Base-by-base conservation (phyloP, 306 rosid species). In the Ceratonia siliqua region DNA sequence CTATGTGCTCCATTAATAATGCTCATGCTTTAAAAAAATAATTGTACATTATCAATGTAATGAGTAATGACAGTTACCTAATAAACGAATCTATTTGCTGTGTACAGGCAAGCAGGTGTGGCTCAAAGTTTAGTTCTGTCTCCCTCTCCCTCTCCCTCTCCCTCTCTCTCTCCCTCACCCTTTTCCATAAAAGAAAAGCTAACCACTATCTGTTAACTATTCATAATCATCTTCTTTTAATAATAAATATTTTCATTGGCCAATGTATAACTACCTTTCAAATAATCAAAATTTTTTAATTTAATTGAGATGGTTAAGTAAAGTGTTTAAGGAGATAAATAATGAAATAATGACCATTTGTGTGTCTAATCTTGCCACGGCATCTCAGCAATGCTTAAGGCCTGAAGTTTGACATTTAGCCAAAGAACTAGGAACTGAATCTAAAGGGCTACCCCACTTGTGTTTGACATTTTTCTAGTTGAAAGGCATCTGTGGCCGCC, bases 41-140 rank as follows among this genome's bases (percentile, higher is more conserved):
- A 8, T 33, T 3, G 49, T 55, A 25, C 13, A 45, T 49, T 2
- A 56, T 56, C 3, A 32, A 17, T 65, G 56, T 15, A 58, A 33
- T 32, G n/a, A n/a, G n/a, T n/a, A n/a, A 69, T 50, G 81, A 73
- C 70, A 64, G 50, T 62, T 65, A 76, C 82, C 76, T 20, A 73
- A 76, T 64, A 43, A 61, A 62, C 13, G 62, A 79, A 82, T 71
- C 65, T 46, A 14, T 75, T 63, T 53, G 38, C 17, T 27, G 57
- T 17, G 54, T 21, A 39, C 57, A 10, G n/a, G 33, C 21, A 30
- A 4, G 32, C 79, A 68, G 49, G 11, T 58, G 18, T 4, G 36
- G 56, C 54, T 63, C 46, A 3, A 67, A 10, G 22, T 49, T 2
- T 14, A 32, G 46, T 17, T 10, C 13, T n/a, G 38, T 11, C 5